phyloP scores from a whole-genome alignment of 2,329 filamentous ascomycete species.

The Aureobasidium uvarum region DNA sequence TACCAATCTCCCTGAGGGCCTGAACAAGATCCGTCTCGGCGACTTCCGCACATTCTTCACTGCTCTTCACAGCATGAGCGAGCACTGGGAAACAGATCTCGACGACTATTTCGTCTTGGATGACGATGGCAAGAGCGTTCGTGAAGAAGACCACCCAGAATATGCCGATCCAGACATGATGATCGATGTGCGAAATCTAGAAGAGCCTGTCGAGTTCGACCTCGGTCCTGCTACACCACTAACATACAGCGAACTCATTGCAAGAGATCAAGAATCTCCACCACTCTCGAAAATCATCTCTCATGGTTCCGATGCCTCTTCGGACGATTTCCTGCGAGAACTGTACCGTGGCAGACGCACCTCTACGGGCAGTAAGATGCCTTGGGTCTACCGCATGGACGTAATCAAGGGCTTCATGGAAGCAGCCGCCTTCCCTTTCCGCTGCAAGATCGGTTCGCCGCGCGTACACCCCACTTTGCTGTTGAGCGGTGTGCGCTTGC shows the following conservation, averaged over 20 bases:
- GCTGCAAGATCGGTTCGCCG: constrained; percentile 52
- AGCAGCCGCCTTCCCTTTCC: constrained; percentile 58
- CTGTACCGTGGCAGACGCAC: constrained; percentile 59
- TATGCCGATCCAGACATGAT: constrained; percentile 23
- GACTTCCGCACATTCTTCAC: constrained; percentile 62
- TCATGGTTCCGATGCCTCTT: constrained; percentile 20
- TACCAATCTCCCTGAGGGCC: constrained; percentile 42
- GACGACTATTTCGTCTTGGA: constrained; percentile 52
- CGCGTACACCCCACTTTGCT: constrained; percentile 46
- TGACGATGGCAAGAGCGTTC: constrained; percentile 23
- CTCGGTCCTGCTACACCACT: constrained; percentile 8
- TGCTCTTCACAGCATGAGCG: constrained; percentile 57
- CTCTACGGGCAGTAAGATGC: constrained; percentile 59
- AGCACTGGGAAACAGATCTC: constrained; percentile 61
- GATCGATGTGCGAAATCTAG: constrained; percentile 18
- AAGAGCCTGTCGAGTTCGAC: not conserved
- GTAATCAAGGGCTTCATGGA: constrained; percentile 58
- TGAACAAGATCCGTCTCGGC: constrained; percentile 51
- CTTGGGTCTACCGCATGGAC: constrained; percentile 57
- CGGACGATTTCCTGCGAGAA: constrained; percentile 23
- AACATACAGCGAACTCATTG: constrained; percentile 17
- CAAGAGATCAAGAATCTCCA: constrained; percentile 22
- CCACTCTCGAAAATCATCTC: constrained; percentile 13
- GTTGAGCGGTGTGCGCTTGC: constrained; percentile 47
- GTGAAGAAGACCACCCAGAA: constrained; percentile 5